phyloP scores from a whole-genome alignment of 1,139 yeast species.

The Suhomyces chickasaworum region DNA sequence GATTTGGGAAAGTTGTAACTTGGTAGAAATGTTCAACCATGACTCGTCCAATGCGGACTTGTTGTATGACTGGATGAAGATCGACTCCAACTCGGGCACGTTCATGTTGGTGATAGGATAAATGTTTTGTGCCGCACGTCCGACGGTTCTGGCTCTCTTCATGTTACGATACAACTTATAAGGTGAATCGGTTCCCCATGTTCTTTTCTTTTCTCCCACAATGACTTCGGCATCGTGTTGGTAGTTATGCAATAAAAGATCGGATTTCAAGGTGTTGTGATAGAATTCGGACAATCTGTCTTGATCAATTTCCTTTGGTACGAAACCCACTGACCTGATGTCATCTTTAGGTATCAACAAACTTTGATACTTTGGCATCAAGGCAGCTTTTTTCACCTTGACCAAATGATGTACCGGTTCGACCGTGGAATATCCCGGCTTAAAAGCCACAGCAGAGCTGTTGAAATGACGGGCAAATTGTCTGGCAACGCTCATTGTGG shows the following conservation, averaged over 20 bases:
- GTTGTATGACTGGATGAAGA: constrained; percentile 76
- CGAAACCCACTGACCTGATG: constrained; percentile 73
- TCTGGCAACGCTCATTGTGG: constrained; percentile 5
- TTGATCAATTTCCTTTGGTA: constrained; percentile 69
- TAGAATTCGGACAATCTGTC: constrained; percentile 85
- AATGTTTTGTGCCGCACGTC: constrained; percentile 71
- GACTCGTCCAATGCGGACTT: constrained; percentile 72
- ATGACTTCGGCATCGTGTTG: constrained; percentile 57
- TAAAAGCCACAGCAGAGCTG: constrained; percentile 39
- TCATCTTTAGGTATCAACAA: constrained; percentile 68
- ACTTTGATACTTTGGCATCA: constrained; percentile 70
- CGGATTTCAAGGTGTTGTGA: constrained; percentile 69
- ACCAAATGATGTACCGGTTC: constrained; percentile 92
- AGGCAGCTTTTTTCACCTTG: constrained; percentile 65
- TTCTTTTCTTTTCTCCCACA: constrained; percentile 73
- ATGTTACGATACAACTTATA: constrained; percentile 82
- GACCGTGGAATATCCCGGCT: constrained; percentile 76
- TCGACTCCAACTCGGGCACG: constrained; percentile 68
- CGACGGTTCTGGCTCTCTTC: constrained; percentile 64
- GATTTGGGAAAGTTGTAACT: constrained; percentile 85
- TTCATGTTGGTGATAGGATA: constrained; percentile 64
- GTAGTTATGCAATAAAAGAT: constrained; percentile 75
- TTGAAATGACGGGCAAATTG: constrained; percentile 49
- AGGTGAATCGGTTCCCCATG: constrained; percentile 89
- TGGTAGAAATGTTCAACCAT: constrained; percentile 76